Conservation (phyloP, 331 rosid species). For the Rosa hybrid region DNA sequence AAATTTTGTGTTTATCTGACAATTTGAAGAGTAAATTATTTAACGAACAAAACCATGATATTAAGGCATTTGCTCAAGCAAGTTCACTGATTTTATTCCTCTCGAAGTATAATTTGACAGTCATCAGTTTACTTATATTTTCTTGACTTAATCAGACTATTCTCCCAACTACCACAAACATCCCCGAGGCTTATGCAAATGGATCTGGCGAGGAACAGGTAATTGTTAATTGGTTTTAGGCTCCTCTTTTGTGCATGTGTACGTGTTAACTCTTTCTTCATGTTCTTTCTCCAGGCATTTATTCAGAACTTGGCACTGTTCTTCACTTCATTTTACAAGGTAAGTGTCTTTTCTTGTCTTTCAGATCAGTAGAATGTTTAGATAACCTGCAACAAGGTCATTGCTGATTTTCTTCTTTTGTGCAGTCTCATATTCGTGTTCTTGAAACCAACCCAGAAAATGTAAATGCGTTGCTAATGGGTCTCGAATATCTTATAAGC, state of each 20-base stretch:
- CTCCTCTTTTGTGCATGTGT: background rate
- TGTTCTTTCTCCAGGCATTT: constrained; percentile 58
- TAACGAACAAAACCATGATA: background rate
- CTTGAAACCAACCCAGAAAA: constrained; percentile 81
- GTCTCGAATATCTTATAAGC: constrained; percentile 93
- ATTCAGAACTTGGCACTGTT: constrained; percentile 92
- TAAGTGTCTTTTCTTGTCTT: constrained; percentile 22
- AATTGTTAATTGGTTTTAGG: constrained; percentile 12
- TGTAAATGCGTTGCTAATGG: constrained; percentile 68
- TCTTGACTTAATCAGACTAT: constrained; percentile 44
- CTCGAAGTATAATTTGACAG: background rate
- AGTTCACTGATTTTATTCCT: background rate
- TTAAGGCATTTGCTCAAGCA: background rate
- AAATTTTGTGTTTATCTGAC: background rate
- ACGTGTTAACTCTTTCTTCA: constrained; percentile 4
- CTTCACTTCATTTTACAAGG: constrained; percentile 95
- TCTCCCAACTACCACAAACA: constrained; percentile 76
- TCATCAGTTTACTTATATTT: background rate
- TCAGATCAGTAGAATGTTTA: background rate
- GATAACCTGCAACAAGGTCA: background rate
- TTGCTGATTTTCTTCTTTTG: constrained; percentile 1
- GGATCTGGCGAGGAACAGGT: constrained; percentile 96
- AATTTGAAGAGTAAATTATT: background rate
- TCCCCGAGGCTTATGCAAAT: constrained; percentile 84
- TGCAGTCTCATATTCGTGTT: constrained; percentile 83